These are phyloP conservation scores for Phytophthora sp. DNA, from an alignment of 352 stramenopile genomes.

Conservation along the genomic window DNA sequence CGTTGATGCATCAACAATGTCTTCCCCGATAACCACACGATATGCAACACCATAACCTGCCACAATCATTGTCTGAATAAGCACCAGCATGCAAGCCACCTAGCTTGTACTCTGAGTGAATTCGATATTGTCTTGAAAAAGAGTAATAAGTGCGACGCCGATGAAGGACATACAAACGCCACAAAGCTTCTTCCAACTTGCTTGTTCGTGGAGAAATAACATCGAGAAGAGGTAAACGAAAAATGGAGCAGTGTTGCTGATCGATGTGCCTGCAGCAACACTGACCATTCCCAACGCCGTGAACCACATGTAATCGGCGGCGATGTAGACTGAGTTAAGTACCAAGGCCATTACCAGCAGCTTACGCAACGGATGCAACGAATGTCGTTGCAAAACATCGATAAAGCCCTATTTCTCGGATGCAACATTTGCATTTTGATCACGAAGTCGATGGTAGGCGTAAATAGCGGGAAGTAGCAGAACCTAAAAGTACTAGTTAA, in stretches of 20 bases:
- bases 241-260: constrained; percentile 53
- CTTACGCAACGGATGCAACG: constrained; percentile 18
- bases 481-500: no score
- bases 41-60: constrained; percentile 45
- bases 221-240: constrained; percentile 64
- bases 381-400: constrained; percentile 31
- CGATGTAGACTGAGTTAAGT: constrained; percentile 43
- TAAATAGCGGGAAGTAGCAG: constrained; percentile 32
- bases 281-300: constrained; percentile 44
- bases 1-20: neutral
- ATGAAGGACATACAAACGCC: constrained; percentile 40
- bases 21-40: constrained; percentile 5
- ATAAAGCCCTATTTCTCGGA: constrained; percentile 8
- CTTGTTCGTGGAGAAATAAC: constrained; percentile 44
- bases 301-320: constrained; percentile 56
- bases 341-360: constrained; percentile 33
- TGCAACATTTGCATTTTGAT: neutral
- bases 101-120: constrained; percentile 14
- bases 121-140: constrained; percentile 26
- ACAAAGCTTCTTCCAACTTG: constrained; percentile 33
- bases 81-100: constrained; percentile 41
- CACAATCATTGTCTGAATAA: constrained; percentile 27
- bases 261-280: constrained; percentile 44
- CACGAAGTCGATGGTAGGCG: constrained; percentile 24
- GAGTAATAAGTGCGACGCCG: constrained; percentile 42